Evolutionary conservation across 2,329 filamentous ascomycete species (phyloP), one percentile per base, ranked within the genome.

Genomic region (Aspergillus ibericus): DNA sequence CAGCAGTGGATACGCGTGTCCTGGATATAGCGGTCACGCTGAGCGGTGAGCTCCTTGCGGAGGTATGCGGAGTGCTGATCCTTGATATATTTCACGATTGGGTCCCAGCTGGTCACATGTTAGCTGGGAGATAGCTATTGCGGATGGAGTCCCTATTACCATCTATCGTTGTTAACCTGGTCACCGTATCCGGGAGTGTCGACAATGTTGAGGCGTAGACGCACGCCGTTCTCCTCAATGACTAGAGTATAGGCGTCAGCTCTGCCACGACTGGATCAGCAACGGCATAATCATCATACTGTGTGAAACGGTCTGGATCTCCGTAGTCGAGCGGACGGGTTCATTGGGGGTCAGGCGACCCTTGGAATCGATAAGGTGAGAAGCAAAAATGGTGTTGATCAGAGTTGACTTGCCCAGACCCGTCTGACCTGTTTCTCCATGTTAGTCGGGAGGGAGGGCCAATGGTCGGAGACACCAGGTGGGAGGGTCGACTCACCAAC

Each of bases 41-140:
- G 95, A 68, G 95, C 95, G 56, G 95, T 98, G 74, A 99, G 92
- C 81, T 99, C 95, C 86, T 99, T 99, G 80, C 95, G 91, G 70
- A 99, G 88, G 83, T 98, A 99, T 72, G 95, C 93, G 54, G 92
- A 97, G 85, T 99, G 95, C 84, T 99, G 95, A 81, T 99, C 95
- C 86, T 99, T 99, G 86, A 99, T 99, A 82, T 99, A 99, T 85
- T 99, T 99, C 85, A 99, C 93, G 77, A 99, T 99, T 64, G 95
- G 95, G 76, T 99, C 95, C 95, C 95, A 99, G 88, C 81, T 83
- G 64, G 16, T 50, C 36, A 55, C 50, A 60, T 53, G 67, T 72
- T 63, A 71, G 65, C 60, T 38, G 44, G 42, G 18, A 56, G 12
- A 27, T 38, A n/a, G n/a, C 27, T 42, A 42, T 55, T n/a, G 29